Percentiles rank a stretch among this genome's conserved stretches.
Evolutionary conservation across 2,329 filamentous ascomycete genomes (phyloP).

Genomic region (Chrysosporium keratinophilum): DNA sequence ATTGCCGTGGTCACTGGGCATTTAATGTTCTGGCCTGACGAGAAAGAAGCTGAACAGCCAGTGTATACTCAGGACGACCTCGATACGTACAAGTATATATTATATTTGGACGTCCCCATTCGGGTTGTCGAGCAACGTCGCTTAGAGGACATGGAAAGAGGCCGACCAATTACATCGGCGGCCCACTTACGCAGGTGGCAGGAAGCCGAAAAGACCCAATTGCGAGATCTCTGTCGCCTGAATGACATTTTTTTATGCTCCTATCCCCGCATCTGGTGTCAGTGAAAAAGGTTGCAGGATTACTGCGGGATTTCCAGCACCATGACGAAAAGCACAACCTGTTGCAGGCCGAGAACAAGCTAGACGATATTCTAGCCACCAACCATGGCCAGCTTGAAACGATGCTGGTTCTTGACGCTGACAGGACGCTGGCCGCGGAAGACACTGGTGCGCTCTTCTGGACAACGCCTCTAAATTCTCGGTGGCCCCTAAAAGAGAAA

Average conservation of each 20-base stretch:
- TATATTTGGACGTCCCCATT: constrained; percentile 43
- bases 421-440: constrained; percentile 44
- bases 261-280: constrained; percentile 14
- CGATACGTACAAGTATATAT: constrained; percentile 45
- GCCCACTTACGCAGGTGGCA: constrained; percentile 42
- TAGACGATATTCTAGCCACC: constrained; percentile 29
- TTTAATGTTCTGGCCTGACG: constrained; percentile 44
- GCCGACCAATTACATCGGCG: constrained; percentile 27
- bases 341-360: constrained; percentile 18
- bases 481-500: constrained; percentile 6
- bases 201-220: constrained; percentile 34
- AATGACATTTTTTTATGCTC: constrained; percentile 41
- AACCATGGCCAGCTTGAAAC: constrained; percentile 27
- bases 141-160: constrained; percentile 29
- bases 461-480: constrained; percentile 21
- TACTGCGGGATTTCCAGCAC: constrained; percentile 32
- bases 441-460: constrained; percentile 47
- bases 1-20: constrained; percentile 46
- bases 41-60: constrained; percentile 13
- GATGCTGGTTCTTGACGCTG: constrained; percentile 48
- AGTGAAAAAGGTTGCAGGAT: constrained; percentile 16
- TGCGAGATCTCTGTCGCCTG: constrained; percentile 38
- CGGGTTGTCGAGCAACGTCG: constrained; percentile 32
- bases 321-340: constrained; percentile 36
- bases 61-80: constrained; percentile 41